Conservation (phyloP, 306 rosid species). For the Notholithocarpus densiflorus region DNA sequence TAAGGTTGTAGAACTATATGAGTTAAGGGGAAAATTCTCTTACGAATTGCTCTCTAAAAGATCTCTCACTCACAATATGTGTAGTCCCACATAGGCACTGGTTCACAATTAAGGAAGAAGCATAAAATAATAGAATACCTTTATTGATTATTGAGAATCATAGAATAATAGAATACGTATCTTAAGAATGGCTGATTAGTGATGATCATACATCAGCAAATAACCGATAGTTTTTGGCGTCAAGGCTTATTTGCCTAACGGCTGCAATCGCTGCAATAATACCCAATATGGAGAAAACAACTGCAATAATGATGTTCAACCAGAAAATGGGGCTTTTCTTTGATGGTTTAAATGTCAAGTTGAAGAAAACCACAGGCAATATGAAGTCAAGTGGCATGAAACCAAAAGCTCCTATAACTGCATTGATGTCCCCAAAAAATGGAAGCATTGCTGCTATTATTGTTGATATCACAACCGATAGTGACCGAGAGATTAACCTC, state of each 20-base stretch:
- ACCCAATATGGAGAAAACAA: conserved; percentile 52
- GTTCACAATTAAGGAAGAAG: no score
- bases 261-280: conserved; percentile 64
- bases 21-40: no score
- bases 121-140: no score
- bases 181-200: not conserved
- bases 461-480: conserved; percentile 43
- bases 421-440: conserved; percentile 72
- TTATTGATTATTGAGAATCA: no score
- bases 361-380: conserved; percentile 61
- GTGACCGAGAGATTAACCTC: conserved; percentile 47
- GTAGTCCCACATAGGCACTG: no score
- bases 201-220: conserved; percentile 57
- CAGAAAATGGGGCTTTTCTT: conserved; percentile 51
- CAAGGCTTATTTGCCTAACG: conserved; percentile 62
- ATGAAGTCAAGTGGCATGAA: conserved; percentile 81
- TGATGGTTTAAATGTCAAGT: conserved; percentile 72
- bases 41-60: no score
- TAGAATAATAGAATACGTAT: no score
- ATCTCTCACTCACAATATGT: no score
- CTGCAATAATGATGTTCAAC: conserved; percentile 48
- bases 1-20: no score
- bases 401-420: conserved; percentile 80
- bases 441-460: conserved; percentile 79
- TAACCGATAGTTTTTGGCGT: conserved; percentile 50